Conservation (phyloP, 1,284 basidiomycete genomes). For the Ustilago vetiveriae region DNA sequence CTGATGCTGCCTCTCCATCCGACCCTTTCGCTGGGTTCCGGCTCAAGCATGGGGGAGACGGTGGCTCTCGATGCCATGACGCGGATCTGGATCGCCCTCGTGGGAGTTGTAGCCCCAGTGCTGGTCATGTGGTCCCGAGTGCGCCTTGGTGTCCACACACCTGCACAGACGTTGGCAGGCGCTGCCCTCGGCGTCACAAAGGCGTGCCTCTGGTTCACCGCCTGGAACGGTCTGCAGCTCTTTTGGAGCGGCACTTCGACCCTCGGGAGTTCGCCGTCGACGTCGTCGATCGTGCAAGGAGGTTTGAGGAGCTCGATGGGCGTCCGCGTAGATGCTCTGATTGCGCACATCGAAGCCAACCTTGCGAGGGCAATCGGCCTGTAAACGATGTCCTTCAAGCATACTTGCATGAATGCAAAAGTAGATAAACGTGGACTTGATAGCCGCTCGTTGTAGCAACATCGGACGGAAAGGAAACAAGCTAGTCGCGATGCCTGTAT, state of each 20-base stretch:
- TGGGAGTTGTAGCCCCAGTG: constrained; percentile 27
- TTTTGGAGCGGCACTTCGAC: constrained; percentile 3
- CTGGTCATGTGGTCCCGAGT: constrained; percentile 54
- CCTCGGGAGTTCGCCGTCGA: neutral
- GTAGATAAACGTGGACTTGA: neutral
- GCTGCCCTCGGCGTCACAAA: constrained; percentile 37
- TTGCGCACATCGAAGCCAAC: constrained; percentile 12
- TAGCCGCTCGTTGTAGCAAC: too few relatives aligned
- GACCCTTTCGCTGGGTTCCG: constrained; percentile 11
- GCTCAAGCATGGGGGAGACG: neutral
- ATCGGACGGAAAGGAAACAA: too few relatives aligned
- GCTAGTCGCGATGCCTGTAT: too few relatives aligned
- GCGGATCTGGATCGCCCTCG: constrained; percentile 23
- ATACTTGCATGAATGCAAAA: neutral
- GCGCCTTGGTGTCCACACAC: constrained; percentile 47
- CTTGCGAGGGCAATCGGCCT: constrained; percentile 2
- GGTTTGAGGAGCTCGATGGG: constrained; percentile 22
- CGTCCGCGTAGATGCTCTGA: constrained; percentile 15
- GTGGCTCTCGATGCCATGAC: constrained; percentile 18
- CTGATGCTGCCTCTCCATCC: constrained; percentile 41
- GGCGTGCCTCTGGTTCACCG: constrained; percentile 41
- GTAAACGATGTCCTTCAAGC: neutral
- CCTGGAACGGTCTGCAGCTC: constrained; percentile 33
- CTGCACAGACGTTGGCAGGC: constrained; percentile 36
- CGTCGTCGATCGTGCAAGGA: neutral